Evolutionary conservation across 352 stramenopile species (phyloP).

Genomic region (Phytophthora capsici): DNA sequence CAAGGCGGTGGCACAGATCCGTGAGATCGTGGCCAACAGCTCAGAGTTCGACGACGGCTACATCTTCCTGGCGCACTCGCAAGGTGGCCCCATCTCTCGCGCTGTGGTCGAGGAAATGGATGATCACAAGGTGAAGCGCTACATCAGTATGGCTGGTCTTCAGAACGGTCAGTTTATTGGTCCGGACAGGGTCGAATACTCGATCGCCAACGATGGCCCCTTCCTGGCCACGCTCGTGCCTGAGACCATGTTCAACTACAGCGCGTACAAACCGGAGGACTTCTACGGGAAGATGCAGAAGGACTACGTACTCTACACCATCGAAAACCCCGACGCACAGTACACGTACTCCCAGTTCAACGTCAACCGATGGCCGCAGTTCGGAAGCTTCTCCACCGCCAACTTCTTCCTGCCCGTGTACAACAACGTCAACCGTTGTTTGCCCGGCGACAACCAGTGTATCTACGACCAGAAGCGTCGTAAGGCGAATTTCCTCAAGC

Average conservation of each 20-base stretch:
- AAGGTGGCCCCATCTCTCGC: constrained; percentile 41
- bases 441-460: constrained; percentile 11
- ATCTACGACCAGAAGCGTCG: constrained; percentile 35
- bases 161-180: constrained; percentile 64
- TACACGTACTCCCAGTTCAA: constrained; percentile 42
- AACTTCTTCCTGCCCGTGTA: constrained; percentile 31
- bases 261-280: constrained; percentile 22
- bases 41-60: constrained; percentile 45
- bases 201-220: constrained; percentile 2
- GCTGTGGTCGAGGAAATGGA: constrained; percentile 60
- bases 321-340: constrained; percentile 36
- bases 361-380: constrained; percentile 31
- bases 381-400: constrained; percentile 20
- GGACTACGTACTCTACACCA: constrained; percentile 41
- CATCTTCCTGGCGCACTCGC: constrained; percentile 53
- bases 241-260: constrained; percentile 37
- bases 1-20: constrained; percentile 44
- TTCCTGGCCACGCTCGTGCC: constrained; percentile 20
- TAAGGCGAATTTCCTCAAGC: constrained; percentile 46
- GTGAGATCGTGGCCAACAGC: constrained; percentile 30
- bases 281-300: constrained; percentile 45
- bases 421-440: constrained; percentile 30
- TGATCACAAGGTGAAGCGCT: constrained; percentile 49
- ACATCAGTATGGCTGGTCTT: constrained; percentile 46
- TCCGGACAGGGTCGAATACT: constrained; percentile 34